Evolutionary conservation across 2,329 filamentous ascomycete species (phyloP).

Genomic region (Fusarium sororula): DNA sequence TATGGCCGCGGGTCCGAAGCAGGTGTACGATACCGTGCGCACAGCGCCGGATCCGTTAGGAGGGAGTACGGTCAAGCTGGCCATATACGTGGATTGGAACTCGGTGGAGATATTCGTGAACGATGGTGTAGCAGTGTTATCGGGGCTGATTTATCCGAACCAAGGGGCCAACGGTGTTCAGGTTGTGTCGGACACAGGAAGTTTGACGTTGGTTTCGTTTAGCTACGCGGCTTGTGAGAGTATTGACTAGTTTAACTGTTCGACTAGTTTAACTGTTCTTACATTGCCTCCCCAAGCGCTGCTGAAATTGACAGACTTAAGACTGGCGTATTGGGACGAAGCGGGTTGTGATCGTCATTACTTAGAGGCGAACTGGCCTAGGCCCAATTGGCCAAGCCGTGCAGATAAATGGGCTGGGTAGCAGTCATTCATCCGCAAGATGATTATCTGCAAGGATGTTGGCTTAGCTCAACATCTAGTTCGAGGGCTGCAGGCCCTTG

Average conservation of each 20-base stretch:
- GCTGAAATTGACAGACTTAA: too few species aligned
- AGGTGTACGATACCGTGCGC: not conserved
- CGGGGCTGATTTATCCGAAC: not conserved
- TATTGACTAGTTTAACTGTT: not conserved
- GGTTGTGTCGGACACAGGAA: not conserved
- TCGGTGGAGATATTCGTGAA: not conserved
- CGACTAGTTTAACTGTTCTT: not conserved
- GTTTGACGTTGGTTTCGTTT: not conserved
- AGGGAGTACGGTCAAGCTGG: not conserved
- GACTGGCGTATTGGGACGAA: not conserved
- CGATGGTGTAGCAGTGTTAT: not conserved
- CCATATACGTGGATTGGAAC: not conserved
- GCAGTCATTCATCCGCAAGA: slow-evolving; percentile 44
- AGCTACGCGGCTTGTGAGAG: not conserved
- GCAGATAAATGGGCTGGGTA: slow-evolving; percentile 43
- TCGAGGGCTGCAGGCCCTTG: slow-evolving; percentile 35
- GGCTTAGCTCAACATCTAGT: slow-evolving; percentile 42
- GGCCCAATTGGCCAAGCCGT: slow-evolving; percentile 40
- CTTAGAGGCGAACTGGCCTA: not conserved
- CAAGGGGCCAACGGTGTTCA: not conserved
- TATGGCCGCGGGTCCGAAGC: not conserved
- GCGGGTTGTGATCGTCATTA: not conserved
- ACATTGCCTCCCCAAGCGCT: rapidly evolving
- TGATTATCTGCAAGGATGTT: slow-evolving; percentile 42
- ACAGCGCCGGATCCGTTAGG: not conserved